Evolutionary conservation across 2,329 filamentous ascomycete species (phyloP).

Genomic region (Cercospora nicotianae): DNA sequence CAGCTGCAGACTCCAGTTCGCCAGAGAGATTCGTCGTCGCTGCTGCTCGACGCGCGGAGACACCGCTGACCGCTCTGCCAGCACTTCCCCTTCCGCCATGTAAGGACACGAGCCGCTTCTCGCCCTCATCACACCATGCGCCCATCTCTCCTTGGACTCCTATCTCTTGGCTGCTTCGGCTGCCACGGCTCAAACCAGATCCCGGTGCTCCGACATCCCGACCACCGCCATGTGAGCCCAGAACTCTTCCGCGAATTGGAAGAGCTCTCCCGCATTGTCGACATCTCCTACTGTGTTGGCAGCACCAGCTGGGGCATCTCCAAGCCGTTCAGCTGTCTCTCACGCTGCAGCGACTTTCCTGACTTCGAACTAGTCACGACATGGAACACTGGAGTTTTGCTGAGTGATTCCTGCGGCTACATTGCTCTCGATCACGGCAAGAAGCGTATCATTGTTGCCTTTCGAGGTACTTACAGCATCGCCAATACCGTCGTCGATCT

Average conservation of each 20-base stretch:
- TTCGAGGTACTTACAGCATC: conserved; percentile 91
- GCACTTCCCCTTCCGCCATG: not conserved
- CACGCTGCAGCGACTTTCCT: conserved; percentile 81
- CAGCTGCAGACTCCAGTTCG: no score
- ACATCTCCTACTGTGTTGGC: conserved; percentile 92
- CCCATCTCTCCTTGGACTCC: conserved; percentile 6
- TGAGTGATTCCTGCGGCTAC: conserved; percentile 92
- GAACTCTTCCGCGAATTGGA: conserved; percentile 78
- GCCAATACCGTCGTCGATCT: conserved; percentile 89
- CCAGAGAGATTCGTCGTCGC: no score
- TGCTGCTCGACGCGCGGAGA: not conserved
- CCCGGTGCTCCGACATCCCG: conserved; percentile 37
- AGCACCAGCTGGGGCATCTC: conserved; percentile 77
- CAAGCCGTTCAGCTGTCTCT: conserved; percentile 80
- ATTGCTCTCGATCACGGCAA: conserved; percentile 77
- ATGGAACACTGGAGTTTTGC: conserved; percentile 84
- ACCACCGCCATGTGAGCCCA: conserved; percentile 53
- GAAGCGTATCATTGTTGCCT: conserved; percentile 76
- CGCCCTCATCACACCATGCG: conserved; percentile 6
- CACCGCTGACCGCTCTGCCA: not conserved
- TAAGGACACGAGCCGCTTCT: not conserved
- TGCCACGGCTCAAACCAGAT: conserved; percentile 29
- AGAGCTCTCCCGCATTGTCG: conserved; percentile 84
- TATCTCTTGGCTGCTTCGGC: conserved; percentile 30
- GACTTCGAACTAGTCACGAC: conserved; percentile 75